Percentiles rank a stretch among this genome's conserved stretches.
Evolutionary conservation across 805 yeast species (phyloP).

Genomic region (Cyberlindnera maclurae): DNA sequence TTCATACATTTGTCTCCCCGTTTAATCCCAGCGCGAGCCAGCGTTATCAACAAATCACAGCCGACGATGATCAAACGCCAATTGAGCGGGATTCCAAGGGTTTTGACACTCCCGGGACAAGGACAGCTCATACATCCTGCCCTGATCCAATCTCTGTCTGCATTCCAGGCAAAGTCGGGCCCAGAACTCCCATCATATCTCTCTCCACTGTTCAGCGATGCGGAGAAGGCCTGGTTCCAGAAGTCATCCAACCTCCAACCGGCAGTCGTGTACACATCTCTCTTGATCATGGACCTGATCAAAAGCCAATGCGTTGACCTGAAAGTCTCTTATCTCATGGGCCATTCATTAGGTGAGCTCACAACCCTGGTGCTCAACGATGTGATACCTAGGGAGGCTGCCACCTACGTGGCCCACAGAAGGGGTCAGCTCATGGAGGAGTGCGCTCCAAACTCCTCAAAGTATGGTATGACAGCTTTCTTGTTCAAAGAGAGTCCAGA

Average conservation of each 20-base stretch:
- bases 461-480: conserved; percentile 32
- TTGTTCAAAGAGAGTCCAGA: conserved; percentile 17
- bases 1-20: no score
- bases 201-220: background rate
- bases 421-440: conserved; percentile 35
- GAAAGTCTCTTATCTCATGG: conserved; percentile 24
- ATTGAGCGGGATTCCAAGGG: conserved; percentile 2
- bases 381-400: conserved; percentile 17
- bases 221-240: conserved; percentile 3
- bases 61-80: conserved; percentile 7
- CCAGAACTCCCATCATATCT: conserved; percentile 5
- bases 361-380: conserved; percentile 30
- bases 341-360: conserved; percentile 41
- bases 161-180: conserved; percentile 7
- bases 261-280: conserved; percentile 17
- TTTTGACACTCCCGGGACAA: conserved; percentile 22
- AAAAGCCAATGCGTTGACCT: conserved; percentile 16
- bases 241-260: conserved; percentile 28
- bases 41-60: no score
- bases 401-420: conserved; percentile 22
- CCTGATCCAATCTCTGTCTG: conserved; percentile 5
- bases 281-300: conserved; percentile 22
- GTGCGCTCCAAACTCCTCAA: conserved; percentile 14
- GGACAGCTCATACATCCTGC: conserved; percentile 15
- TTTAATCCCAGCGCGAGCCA: no score